Evolutionary conservation across 2,329 filamentous ascomycete species (phyloP).

Genomic region (Davidsoniella eucalypti): DNA sequence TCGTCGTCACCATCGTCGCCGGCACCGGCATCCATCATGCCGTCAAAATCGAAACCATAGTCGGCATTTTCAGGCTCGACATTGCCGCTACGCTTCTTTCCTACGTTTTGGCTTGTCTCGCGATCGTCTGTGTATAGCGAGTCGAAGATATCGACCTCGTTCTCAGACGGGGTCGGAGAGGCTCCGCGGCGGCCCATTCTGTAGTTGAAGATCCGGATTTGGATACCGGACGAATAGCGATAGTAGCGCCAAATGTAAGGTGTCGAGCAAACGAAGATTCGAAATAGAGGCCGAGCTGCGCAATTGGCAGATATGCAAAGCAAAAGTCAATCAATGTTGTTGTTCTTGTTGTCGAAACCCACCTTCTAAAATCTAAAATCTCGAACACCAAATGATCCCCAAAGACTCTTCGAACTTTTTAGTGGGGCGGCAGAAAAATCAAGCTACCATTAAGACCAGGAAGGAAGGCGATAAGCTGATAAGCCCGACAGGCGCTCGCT

Average conservation of each 20-base stretch:
- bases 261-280: too few species aligned
- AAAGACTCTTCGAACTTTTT: constrained; percentile 4
- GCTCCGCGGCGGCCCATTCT: constrained; percentile 55
- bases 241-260: too few species aligned
- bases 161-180: constrained; percentile 76
- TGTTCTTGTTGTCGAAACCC: not conserved
- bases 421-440: not conserved
- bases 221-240: too few species aligned
- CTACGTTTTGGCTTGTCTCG: constrained; percentile 25
- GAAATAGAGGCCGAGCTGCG: too few species aligned
- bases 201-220: constrained; percentile 1
- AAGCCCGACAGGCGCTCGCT: too few species aligned
- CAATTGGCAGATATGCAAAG: not conserved
- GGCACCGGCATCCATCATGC: constrained; percentile 40
- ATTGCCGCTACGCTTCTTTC: constrained; percentile 14
- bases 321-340: not conserved
- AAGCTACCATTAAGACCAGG: not conserved
- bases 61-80: constrained; percentile 17
- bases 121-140: constrained; percentile 52
- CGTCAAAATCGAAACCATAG: constrained; percentile 39
- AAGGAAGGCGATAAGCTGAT: not conserved
- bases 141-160: constrained; percentile 76
- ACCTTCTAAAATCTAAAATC: not conserved
- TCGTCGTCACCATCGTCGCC: constrained; percentile 31
- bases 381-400: constrained; percentile 6